phyloP scores from a whole-genome alignment of 169 alveolate species.

The Eimeria tenella region DNA sequence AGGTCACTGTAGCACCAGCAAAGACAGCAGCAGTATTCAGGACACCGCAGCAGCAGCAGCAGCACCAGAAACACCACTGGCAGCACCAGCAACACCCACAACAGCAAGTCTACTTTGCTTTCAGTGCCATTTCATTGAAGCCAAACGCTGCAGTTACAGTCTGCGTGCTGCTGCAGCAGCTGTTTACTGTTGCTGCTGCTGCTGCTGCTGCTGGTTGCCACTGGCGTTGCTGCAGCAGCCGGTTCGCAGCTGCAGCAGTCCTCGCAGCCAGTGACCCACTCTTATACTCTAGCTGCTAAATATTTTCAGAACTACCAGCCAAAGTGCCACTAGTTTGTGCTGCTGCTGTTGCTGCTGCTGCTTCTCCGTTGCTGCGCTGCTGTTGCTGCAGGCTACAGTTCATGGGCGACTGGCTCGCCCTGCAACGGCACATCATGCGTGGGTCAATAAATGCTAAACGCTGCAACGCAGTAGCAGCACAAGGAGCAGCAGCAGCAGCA shows the following conservation, averaged over 20 bases:
- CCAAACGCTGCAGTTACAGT: background rate
- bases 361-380: background rate
- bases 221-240: background rate
- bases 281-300: background rate
- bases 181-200: background rate
- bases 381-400: background rate
- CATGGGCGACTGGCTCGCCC: too few species aligned
- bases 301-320: background rate
- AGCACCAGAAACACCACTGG: too few species aligned
- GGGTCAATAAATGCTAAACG: too few species aligned
- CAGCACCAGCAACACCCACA: too few species aligned
- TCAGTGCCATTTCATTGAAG: too few species aligned
- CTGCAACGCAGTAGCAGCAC: background rate
- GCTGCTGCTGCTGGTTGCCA: slow-evolving; percentile 21
- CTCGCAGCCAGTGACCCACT: background rate
- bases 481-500: background rate
- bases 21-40: background rate
- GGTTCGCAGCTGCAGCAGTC: slow-evolving; percentile 3
- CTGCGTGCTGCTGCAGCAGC: slow-evolving; percentile 8
- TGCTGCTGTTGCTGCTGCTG: background rate
- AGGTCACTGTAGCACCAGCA: background rate
- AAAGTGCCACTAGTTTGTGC: background rate
- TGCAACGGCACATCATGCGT: too few species aligned
- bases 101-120: too few species aligned
- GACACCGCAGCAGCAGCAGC: background rate